Percentiles rank a stretch among this genome's conserved stretches.
phyloP scores from a whole-genome alignment of 2,329 filamentous ascomycete genomes.

The Diaporthe sp. region DNA sequence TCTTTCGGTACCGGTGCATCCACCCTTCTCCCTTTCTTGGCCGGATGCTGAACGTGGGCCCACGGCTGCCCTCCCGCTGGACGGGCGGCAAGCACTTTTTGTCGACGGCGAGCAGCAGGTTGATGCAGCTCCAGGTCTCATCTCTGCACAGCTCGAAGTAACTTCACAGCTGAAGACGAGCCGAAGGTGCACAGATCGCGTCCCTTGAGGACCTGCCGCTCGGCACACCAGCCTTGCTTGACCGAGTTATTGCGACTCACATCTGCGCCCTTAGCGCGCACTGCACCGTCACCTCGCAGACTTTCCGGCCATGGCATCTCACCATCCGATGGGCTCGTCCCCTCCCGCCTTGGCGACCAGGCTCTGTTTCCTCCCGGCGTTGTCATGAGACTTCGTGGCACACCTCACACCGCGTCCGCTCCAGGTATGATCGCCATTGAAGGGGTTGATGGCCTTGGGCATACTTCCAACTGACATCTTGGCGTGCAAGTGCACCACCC shows the following conservation, averaged over 20 bases:
- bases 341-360: slow-evolving; percentile 16
- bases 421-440: slow-evolving; percentile 40
- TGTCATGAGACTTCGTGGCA: slow-evolving; percentile 26
- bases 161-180: background rate
- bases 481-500: slow-evolving; percentile 7
- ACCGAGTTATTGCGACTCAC: background rate
- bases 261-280: background rate
- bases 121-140: background rate
- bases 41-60: background rate
- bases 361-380: background rate
- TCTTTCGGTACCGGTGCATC: background rate
- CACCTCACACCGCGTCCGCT: slow-evolving; percentile 5
- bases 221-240: background rate
- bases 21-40: background rate
- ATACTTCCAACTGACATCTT: slow-evolving; percentile 28
- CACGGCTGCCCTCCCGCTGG: background rate
- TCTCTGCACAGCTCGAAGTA: background rate
- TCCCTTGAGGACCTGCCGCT: background rate
- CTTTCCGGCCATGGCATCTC: slow-evolving; percentile 23
- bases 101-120: background rate
- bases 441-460: slow-evolving; percentile 29
- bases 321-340: slow-evolving; percentile 12
- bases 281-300: slow-evolving; percentile 27
- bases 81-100: background rate
- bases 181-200: background rate